These are phyloP conservation scores for Lentinula sp. DNA, from an alignment of 768 basidiomycete genomes.

Conservation along the genomic window DNA sequence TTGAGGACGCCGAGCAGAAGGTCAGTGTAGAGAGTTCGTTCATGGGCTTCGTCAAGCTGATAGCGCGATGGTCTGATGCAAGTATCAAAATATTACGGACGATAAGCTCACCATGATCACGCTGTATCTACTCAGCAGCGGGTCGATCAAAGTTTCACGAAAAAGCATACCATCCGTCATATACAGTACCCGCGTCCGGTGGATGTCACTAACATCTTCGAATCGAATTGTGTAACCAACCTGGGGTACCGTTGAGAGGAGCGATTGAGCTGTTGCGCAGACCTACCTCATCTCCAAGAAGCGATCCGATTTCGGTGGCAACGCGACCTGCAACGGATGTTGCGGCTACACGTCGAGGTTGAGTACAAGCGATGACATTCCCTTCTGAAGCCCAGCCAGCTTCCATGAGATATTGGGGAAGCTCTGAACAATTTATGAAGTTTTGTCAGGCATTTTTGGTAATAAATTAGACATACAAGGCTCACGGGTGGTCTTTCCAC, in stretches of 20 bases:
- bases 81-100: constrained; percentile 3
- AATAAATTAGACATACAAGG: constrained; percentile 10
- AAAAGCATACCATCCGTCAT: constrained; percentile 99
- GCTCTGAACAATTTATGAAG: constrained; percentile 45
- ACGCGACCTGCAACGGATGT: constrained; percentile 91
- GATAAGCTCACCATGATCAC: constrained; percentile 77
- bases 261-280: not conserved
- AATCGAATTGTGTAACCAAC: constrained; percentile 98
- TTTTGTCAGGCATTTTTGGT: constrained; percentile 7
- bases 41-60: constrained; percentile 97
- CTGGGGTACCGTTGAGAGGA: constrained; percentile 32
- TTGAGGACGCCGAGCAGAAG: constrained; percentile 86
- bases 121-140: constrained; percentile 86
- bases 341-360: constrained; percentile 89
- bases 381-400: constrained; percentile 87
- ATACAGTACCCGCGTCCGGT: constrained; percentile 85
- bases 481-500: constrained; percentile 96
- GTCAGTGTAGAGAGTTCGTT: constrained; percentile 94
- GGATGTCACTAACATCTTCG: constrained; percentile 84
- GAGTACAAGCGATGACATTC: constrained; percentile 86
- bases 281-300: constrained; percentile 82
- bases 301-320: constrained; percentile 84
- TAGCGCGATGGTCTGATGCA: not conserved
- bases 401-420: constrained; percentile 93
- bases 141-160: constrained; percentile 88